These are phyloP conservation scores for Ophiocordyceps australis DNA, from an alignment of 2,329 filamentous ascomycete species.

Conservation along the genomic window DNA sequence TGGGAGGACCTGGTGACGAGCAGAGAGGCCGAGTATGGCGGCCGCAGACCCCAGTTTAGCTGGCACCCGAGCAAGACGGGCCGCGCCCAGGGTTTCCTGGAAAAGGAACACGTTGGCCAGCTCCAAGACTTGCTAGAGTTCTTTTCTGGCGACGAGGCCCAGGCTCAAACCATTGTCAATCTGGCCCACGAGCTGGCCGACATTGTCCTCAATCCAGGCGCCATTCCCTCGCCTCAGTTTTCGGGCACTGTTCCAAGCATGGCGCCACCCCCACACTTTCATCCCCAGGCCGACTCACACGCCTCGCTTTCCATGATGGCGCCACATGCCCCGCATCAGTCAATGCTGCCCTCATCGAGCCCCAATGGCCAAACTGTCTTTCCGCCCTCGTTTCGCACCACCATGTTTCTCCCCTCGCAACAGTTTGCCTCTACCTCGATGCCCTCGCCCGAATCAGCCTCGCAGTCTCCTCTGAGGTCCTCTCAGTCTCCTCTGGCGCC, in stretches of 20 bases:
- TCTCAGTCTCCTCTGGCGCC: conserved; percentile 11
- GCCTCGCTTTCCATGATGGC: conserved; percentile 14
- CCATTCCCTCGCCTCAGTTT: conserved; percentile 12
- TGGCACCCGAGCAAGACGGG: conserved; percentile 41
- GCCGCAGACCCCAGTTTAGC: conserved; percentile 39
- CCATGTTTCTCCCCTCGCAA: conserved; percentile 15
- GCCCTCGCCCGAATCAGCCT: conserved; percentile 14
- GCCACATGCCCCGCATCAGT: conserved; percentile 10
- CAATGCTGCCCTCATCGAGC: conserved; percentile 7
- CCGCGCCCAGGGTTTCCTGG: conserved; percentile 36
- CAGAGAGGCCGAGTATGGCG: conserved; percentile 34
- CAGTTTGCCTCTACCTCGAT: conserved; percentile 8
- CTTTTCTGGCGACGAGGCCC: conserved; percentile 37
- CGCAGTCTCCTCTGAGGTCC: conserved; percentile 10
- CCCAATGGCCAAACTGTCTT: conserved; percentile 8
- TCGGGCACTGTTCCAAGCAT: conserved; percentile 8
- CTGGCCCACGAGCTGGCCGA: conserved; percentile 39
- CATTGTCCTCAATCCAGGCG: conserved; percentile 18
- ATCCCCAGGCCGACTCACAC: conserved; percentile 10
- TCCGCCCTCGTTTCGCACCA: conserved; percentile 11
- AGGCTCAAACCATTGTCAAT: conserved; percentile 36
- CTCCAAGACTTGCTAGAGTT: conserved; percentile 48
- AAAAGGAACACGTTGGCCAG: conserved; percentile 44
- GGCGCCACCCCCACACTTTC: conserved; percentile 6
- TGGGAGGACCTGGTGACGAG: conserved; percentile 38